Evolutionary conservation across 1,284 basidiomycete species (phyloP), one percentile per base, ranked within the genome.

Genomic region (Irpex sp.): DNA sequence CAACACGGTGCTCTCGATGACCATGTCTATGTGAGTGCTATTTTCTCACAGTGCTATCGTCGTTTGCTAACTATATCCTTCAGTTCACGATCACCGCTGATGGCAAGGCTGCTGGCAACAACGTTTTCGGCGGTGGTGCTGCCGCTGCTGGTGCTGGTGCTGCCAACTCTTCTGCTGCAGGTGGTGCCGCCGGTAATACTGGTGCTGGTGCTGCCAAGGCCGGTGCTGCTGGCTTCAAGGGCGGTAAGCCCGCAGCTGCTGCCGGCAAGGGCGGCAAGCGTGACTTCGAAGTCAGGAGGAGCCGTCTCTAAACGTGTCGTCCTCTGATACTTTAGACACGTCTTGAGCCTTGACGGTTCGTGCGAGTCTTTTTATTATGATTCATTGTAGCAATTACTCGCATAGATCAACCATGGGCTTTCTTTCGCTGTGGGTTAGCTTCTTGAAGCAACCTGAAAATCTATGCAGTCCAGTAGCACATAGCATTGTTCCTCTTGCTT

Each of bases 1-100:
- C 82, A 88, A 70, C 86, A 84, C 66, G 87, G 85, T 62, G 72
- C 74, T 42, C 72, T 87, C 59, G 87, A 88, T 67, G 87, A 89
- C 70, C 71, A 75, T 45, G 73, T 86, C 70, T 88, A 88, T 72
- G 83, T 87, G 63, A 74, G 83, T 48, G 53, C 56, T 52, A 28
- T 14, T 45, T 33, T 23, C 4, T 60, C 21, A 28, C 36, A 18
- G 49, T 1, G 19, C 23, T 54, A 45, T 10, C 23, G 5, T n/a
- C 10, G 12, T 42, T 12, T 37, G 6, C n/a, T 57, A 45, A 39
- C 35, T 55, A 48, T 49, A n/a, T 7, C 60, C 83, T n/a, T 18
- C 45, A 85, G 83, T 83, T 85, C 71, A 78, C 78, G 47, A 80
- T 82, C n/a, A 19, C 60, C 19, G 64, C 60, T 39, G 21, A 63